These are phyloP conservation scores for Ceratocystis cubensis DNA, from an alignment of 2,329 filamentous ascomycete species.

Conservation along the genomic window DNA sequence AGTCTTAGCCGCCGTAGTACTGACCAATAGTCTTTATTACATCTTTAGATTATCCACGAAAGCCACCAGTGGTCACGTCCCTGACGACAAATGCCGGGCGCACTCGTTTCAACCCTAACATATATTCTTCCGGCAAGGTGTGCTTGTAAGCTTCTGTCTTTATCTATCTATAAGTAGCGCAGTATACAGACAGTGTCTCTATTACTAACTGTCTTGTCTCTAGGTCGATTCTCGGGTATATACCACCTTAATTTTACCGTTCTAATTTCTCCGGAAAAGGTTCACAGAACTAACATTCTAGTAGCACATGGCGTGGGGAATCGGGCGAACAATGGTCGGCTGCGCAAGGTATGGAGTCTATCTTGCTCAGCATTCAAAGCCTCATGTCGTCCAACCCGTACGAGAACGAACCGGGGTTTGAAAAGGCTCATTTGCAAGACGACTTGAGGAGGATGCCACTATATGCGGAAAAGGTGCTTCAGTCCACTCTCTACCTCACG, in stretches of 20 bases:
- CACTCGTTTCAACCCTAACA: constrained; percentile 92
- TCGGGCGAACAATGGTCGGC: constrained; percentile 91
- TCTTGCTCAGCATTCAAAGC: constrained; percentile 90
- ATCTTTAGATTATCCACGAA: constrained; percentile 65
- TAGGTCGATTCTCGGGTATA: constrained; percentile 75
- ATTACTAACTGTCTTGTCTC: constrained; percentile 22
- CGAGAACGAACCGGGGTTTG: constrained; percentile 90
- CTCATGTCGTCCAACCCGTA: constrained; percentile 90
- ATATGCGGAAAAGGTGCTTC: constrained; percentile 63
- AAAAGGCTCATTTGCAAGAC: constrained; percentile 52
- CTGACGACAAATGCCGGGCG: constrained; percentile 80
- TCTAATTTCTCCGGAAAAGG: not conserved
- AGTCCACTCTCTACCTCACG: too few species aligned
- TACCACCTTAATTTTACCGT: not conserved
- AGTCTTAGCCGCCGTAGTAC: not conserved
- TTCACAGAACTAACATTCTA: constrained; percentile 23
- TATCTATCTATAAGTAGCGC: too few species aligned
- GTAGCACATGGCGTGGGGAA: constrained; percentile 87
- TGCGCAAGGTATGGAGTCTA: constrained; percentile 87
- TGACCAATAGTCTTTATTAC: not conserved
- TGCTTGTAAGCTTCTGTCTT: constrained; percentile 55
- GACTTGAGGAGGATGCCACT: constrained; percentile 63
- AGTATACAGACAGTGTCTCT: not conserved
- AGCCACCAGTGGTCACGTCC: constrained; percentile 49
- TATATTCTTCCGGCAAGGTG: constrained; percentile 82